Base-by-base conservation (phyloP, 2,329 filamentous ascomycete genomes). In the Cladophialophora carrionii region DNA sequence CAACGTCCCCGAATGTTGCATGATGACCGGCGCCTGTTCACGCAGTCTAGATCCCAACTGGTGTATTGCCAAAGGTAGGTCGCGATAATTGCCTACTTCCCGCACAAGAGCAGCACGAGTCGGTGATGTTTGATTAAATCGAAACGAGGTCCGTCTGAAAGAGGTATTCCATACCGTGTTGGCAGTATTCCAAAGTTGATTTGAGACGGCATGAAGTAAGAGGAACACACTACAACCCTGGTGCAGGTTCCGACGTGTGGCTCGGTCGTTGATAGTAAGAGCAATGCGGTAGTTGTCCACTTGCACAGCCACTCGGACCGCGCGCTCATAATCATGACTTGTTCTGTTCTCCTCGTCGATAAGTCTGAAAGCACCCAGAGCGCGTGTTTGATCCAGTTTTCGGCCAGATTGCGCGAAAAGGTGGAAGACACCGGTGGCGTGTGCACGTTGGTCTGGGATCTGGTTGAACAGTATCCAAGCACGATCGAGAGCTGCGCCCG, bases 281-380 rank as follows among this genome's bases (percentile, higher is more conserved):
- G 81, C 76, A 3, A 71, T 70, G 6, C 54, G 61, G 56, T 67
- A 64, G 34, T 66, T 65, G 37, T 63, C 60, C 20, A 49, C 46
- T 24, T 67, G 59, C 8, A 70, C 41, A 4, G 64, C 63, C 14
- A 65, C 54, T 43, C 55, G 57, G 26, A 70, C 62, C 3, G 65
- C 70, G 24, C 83, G 78, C 51, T 75, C 71, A 71, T 84, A 86
- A 59, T 82, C 78, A 4, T 75, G 73, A 7, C 74, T 69, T 2
- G 74, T 76, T 29, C 81, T 79, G 43, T 76, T 61, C 8, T 75
- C 61, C 0, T 65, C 26, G 3, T 76, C 71, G 29, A 84, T 77
- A 3, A 68, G 63, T 32, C 79, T 72, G 70, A 86, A 86, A 8
- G 86, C 65, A 75, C 56, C 29, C 34, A 62, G 20, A 41, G 64